A percentile compares a stretch with the other conserved stretches of the same genome.
phyloP scores from a whole-genome alignment of 805 yeast genomes.

The Cyberlindnera suaveolens region DNA sequence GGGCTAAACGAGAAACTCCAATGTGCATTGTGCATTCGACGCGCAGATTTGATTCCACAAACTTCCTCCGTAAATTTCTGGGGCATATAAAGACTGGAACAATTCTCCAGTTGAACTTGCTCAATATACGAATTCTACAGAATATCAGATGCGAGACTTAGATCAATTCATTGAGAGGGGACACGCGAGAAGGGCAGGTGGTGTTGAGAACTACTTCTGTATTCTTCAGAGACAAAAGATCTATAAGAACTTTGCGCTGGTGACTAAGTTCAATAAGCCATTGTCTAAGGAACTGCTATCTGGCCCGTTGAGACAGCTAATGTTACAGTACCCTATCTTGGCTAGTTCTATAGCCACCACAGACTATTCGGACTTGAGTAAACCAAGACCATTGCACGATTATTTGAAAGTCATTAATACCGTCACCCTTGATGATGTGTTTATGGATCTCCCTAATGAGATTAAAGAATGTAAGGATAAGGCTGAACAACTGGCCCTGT shows the following conservation, averaged over 20 bases:
- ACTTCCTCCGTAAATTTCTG: no score
- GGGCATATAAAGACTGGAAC: no score
- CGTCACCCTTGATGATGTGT: slow-evolving; percentile 10
- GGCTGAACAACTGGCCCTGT: slow-evolving; percentile 2
- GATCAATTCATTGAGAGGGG: slow-evolving; percentile 6
- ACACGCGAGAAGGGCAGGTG: slow-evolving; percentile 19
- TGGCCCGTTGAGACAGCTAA: slow-evolving; percentile 4
- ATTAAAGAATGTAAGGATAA: neutral
- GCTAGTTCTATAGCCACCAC: slow-evolving; percentile 11
- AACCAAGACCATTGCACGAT: slow-evolving; percentile 14
- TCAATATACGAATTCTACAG: no score
- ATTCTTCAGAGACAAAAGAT: slow-evolving; percentile 13
- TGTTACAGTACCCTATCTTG: slow-evolving; percentile 17
- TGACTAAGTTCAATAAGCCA: slow-evolving; percentile 8
- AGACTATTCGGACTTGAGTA: slow-evolving; percentile 12
- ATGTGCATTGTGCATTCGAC: no score
- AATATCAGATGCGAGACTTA: neutral
- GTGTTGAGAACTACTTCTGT: slow-evolving; percentile 20
- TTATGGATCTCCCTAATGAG: slow-evolving; percentile 8
- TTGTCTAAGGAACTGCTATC: slow-evolving; percentile 6
- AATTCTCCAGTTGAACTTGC: no score
- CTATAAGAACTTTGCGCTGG: slow-evolving; percentile 16
- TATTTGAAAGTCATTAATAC: slow-evolving; percentile 14
- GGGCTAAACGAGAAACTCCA: no score
- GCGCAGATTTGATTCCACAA: no score